Conservation (phyloP, 192 early-diverging fungal species). For the Geranomyces variabilis region DNA sequence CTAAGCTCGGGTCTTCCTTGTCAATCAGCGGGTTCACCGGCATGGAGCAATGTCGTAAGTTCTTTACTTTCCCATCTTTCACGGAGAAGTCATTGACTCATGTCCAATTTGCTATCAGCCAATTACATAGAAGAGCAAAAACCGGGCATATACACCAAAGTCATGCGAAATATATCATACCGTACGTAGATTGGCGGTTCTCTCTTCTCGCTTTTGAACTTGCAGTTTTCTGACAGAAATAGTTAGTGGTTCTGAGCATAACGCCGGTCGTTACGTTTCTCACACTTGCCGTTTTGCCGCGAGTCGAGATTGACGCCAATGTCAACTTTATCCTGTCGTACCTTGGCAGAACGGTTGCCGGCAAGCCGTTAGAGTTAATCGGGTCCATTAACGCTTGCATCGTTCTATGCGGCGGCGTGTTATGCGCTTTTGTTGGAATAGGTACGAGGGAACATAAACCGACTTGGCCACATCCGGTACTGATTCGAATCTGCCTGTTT, state of each 20-base stretch:
- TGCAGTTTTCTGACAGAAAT: too few species aligned
- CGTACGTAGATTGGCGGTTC: slow-evolving; percentile 8
- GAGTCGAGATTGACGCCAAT: slow-evolving; percentile 44
- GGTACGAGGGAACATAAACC: too few species aligned
- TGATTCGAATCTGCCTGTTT: too few species aligned
- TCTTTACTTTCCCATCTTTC: neutral
- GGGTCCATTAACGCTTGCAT: slow-evolving; percentile 60
- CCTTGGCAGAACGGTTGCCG: slow-evolving; percentile 36
- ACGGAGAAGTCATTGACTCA: too few species aligned
- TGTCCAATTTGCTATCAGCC: slow-evolving; percentile 26
- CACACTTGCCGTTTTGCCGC: slow-evolving; percentile 49
- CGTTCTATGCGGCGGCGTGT: slow-evolving; percentile 62
- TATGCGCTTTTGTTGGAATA: slow-evolving; percentile 60
- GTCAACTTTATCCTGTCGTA: slow-evolving; percentile 46
- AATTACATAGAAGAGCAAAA: slow-evolving; percentile 64
- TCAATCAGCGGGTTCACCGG: slow-evolving; percentile 39
- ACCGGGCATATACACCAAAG: slow-evolving; percentile 58
- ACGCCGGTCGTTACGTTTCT: slow-evolving; percentile 57
- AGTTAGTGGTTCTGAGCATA: slow-evolving; percentile 41
- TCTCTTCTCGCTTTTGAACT: neutral
- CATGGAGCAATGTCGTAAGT: slow-evolving; percentile 45
- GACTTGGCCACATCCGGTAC: too few species aligned
- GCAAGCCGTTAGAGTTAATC: slow-evolving; percentile 43
- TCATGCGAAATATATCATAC: slow-evolving; percentile 59
- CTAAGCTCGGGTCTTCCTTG: too few species aligned